Evolutionary conservation across 345 rosid species (phyloP), one percentile per base, ranked within the genome.

Genomic region (Eucalyptus pumila): DNA sequence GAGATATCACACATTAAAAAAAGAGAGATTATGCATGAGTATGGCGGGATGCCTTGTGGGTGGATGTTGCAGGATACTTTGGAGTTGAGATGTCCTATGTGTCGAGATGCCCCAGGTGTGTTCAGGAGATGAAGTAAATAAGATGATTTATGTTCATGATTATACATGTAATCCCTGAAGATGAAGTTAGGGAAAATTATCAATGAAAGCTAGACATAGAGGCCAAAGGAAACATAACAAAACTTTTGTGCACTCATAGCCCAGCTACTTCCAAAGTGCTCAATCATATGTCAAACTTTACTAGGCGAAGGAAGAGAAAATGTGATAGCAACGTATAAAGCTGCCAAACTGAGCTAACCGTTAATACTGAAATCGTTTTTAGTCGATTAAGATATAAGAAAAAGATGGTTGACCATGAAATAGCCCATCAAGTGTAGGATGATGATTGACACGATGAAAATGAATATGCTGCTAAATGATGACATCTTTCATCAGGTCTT

Each of bases 101-200:
- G 51, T 49, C 0, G 16, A 49, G 51, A 14, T 49, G 16, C 51
- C 17, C 0, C 3, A 0, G 16, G 51, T 49, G 7, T 49, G 51
- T 49, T 49, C 51, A 14, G 3, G 51, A 49, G 17, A 49, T 49
- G 51, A 14, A 49, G 51, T 49, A 49, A 49, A 49, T 14, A 49
- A 49, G 51, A 49, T 49, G 51, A 49, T 49, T 49, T 6, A 49
- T 49, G 51, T 49, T 49, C 51, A 49, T 49, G 51, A 49, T 49
- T 49, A 49, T 49, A 49, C 51, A 49, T 49, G 51, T 49, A 49
- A 5, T 49, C 51, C 17, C 51, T 49, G 51, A 49, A 49, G 2
- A 14, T 49, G 51, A 49, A 49, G 51, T 49, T 14, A 14, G 51
- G 51, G 27, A 26, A 54, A 17, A 69, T 56, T 34, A 24, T 50